These are phyloP conservation scores for Collybia nuda DNA, from an alignment of 768 basidiomycete genomes.

Conservation along the genomic window DNA sequence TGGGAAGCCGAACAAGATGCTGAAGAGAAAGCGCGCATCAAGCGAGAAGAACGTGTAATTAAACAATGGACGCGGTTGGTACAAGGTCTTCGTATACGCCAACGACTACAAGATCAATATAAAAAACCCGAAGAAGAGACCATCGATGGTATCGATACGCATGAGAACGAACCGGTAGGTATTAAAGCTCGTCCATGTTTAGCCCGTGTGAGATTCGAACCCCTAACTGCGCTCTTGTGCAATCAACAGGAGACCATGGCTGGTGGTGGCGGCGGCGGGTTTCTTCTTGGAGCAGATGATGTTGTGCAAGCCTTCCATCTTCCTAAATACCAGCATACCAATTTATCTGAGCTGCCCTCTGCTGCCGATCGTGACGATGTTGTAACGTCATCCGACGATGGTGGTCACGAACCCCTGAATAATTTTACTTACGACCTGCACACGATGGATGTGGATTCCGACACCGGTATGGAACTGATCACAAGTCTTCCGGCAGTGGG, in stretches of 20 bases:
- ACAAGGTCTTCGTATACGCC: constrained; percentile 83
- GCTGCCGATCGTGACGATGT: not conserved
- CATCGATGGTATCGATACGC: not conserved
- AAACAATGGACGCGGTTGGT: constrained; percentile 90
- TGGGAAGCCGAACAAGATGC: constrained; percentile 78
- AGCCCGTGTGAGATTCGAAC: too few relatives aligned
- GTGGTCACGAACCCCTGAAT: constrained; percentile 13
- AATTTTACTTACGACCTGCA: constrained; percentile 35
- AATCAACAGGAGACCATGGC: constrained; percentile 6
- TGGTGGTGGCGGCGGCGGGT: constrained; percentile 55
- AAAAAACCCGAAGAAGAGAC: constrained; percentile 21
- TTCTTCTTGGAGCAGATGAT: constrained; percentile 66
- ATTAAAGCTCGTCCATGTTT: constrained; percentile 6
- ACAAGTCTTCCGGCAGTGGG: not conserved
- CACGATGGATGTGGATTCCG: constrained; percentile 33
- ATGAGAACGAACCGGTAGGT: not conserved
- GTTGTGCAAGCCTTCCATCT: constrained; percentile 74
- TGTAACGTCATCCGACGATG: not conserved
- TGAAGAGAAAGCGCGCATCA: constrained; percentile 72
- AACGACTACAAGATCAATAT: constrained; percentile 82
- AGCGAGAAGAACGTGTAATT: constrained; percentile 75
- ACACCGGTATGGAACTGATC: constrained; percentile 27
- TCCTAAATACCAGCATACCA: constrained; percentile 54
- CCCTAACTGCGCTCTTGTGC: not conserved
- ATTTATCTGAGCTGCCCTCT: constrained; percentile 17